phyloP scores from a whole-genome alignment of 352 stramenopile genomes.

The Phytophthora cactorum region DNA sequence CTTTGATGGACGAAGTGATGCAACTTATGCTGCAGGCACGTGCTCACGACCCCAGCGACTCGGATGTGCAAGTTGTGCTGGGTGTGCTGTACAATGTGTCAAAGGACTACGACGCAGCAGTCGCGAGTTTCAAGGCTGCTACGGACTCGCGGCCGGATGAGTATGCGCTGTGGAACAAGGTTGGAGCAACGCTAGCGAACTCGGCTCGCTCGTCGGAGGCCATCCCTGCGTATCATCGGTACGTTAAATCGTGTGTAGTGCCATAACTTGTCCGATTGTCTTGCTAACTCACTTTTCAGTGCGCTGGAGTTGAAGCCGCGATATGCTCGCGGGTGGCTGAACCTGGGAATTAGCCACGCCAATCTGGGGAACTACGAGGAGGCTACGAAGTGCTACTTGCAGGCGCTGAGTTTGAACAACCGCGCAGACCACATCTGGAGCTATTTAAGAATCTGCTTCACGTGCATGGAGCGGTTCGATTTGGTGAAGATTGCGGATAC shows the following conservation, averaged over 20 bases:
- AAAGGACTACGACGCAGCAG: slow-evolving; percentile 95
- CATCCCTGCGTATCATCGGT: slow-evolving; percentile 92
- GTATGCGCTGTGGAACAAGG: slow-evolving; percentile 98
- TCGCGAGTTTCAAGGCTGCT: slow-evolving; percentile 89
- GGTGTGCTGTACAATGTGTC: slow-evolving; percentile 98
- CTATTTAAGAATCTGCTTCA: slow-evolving; percentile 98
- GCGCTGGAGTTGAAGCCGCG: slow-evolving; percentile 96
- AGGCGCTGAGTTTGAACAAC: slow-evolving; percentile 96
- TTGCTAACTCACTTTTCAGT: slow-evolving; percentile 41
- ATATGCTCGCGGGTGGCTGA: slow-evolving; percentile 97
- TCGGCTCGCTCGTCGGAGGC: slow-evolving; percentile 93
- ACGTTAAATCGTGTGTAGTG: slow-evolving; percentile 16
- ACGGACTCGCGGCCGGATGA: slow-evolving; percentile 87
- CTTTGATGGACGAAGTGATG: slow-evolving; percentile 94
- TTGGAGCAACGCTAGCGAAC: slow-evolving; percentile 97
- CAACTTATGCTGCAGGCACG: slow-evolving; percentile 93
- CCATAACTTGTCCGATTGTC: neutral
- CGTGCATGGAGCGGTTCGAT: slow-evolving; percentile 97
- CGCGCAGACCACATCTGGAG: slow-evolving; percentile 97
- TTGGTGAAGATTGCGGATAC: slow-evolving; percentile 93
- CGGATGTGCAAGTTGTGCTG: slow-evolving; percentile 91
- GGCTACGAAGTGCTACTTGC: slow-evolving; percentile 96
- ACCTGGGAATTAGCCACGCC: slow-evolving; percentile 97
- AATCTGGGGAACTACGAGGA: slow-evolving; percentile 97
- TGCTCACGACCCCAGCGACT: slow-evolving; percentile 76